Evolutionary conservation across 768 basidiomycete genomes (phyloP), one percentile per base, ranked within the genome.

Genomic region (Phylloporus arenicola): DNA sequence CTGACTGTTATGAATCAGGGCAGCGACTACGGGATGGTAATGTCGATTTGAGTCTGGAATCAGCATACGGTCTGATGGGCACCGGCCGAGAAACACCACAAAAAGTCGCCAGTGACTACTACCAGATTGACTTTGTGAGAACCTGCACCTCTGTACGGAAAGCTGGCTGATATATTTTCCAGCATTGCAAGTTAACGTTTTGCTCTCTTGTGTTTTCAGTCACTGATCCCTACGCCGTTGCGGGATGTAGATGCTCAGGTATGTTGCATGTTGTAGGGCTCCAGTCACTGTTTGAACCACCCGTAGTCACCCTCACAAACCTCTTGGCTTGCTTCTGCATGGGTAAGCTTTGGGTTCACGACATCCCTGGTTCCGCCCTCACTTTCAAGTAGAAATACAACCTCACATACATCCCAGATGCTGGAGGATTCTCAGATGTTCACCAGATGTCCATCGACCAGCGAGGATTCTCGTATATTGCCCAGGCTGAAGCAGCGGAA

Each of bases 241-340:
- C 34, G 30, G 13, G 22, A 33, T 50, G 13, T 45, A 65, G 65
- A 46, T 45, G 65, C 65, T 11, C 65, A 67, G 65, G 67, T 63
- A 48, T 14, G 60, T 11, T 8, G 22, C 29, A 3, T 4, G 7
- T 6, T 34, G 5, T 29, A 16, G 12, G 19, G 4, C 3, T 39
- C 25, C 22, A 10, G 31, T 0, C 16, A 17, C 10, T 4, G 11
- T 43, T 14, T 51, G 52, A 74, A 50, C 72, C 71, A 51, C 73
- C 73, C 57, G 73, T 34, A 85, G 58, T 73, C 79, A 3, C 84
- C 84, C 2, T 81, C 82, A 24, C 74, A 82, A 58, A 80, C 77
- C 0, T 84, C 83, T 1, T 77, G 77, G 71, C 68, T 84, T 17
- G 81, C 81, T n/a, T 75, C 80, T 6, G 74, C 82, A 20, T 81